Conservation (phyloP, 2,329 filamentous ascomycete species). For the Exophiala mesophila region DNA sequence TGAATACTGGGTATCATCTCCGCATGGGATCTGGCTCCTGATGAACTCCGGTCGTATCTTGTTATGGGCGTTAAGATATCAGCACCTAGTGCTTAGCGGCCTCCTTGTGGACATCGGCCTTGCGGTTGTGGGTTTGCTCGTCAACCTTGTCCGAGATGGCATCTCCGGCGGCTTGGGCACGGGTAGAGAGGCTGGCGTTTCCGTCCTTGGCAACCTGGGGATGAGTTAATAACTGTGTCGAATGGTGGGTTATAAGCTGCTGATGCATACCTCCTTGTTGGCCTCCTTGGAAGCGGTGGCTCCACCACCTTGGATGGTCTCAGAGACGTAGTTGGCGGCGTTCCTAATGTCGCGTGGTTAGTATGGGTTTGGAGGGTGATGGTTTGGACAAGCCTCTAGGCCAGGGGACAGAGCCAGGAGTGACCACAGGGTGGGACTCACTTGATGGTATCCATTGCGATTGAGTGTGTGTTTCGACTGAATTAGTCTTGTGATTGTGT, state of each 20-base stretch:
- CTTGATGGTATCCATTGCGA: slow-evolving; percentile 27
- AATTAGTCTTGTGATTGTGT: slow-evolving; percentile 5
- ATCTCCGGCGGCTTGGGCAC: slow-evolving; percentile 49
- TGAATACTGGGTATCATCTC: too few relatives aligned
- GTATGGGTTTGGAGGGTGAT: too few relatives aligned
- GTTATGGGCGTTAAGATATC: too few relatives aligned
- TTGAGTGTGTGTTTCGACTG: slow-evolving; percentile 9
- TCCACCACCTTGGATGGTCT: slow-evolving; percentile 55
- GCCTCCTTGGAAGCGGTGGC: slow-evolving; percentile 59
- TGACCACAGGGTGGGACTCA: slow-evolving; percentile 6
- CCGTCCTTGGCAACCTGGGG: slow-evolving; percentile 62
- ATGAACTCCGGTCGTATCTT: too few relatives aligned
- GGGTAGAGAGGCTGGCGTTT: slow-evolving; percentile 49
- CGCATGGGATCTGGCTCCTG: too few relatives aligned
- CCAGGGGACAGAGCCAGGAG: not conserved
- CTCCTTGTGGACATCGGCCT: slow-evolving; percentile 27
- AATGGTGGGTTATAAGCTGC: too few relatives aligned
- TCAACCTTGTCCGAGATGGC: slow-evolving; percentile 51
- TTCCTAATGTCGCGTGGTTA: slow-evolving; percentile 39
- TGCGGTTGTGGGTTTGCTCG: slow-evolving; percentile 35
- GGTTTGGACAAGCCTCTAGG: too few relatives aligned
- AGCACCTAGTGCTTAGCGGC: slow-evolving; percentile 28
- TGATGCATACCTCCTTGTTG: slow-evolving; percentile 66
- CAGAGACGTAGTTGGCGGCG: slow-evolving; percentile 65
- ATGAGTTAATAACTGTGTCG: too few relatives aligned